A percentile compares a stretch with the other conserved stretches of the same genome.
phyloP scores from a whole-genome alignment of 2,329 filamentous ascomycete species.

The Ophiobolus disseminans region DNA sequence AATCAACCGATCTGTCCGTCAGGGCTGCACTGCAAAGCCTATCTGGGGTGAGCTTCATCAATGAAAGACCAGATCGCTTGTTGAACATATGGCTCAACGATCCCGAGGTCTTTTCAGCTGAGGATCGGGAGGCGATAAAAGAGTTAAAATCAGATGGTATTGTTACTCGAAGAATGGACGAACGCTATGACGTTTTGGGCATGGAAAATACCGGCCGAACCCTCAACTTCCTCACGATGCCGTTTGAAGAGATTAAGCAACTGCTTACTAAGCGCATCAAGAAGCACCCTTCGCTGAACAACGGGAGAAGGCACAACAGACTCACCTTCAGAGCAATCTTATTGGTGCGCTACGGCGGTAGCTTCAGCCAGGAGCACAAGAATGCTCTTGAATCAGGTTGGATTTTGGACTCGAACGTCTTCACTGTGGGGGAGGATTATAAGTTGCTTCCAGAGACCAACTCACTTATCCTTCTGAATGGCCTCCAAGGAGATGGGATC shows the following conservation, averaged over 20 bases:
- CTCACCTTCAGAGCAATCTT: not conserved
- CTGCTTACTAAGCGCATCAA: not conserved
- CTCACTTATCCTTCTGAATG: not conserved
- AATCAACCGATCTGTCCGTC: not conserved
- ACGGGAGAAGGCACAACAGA: not conserved
- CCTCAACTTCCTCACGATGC: not conserved
- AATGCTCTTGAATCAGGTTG: not conserved
- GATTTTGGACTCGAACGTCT: not conserved
- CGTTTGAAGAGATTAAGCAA: not conserved
- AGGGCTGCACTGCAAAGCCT: not conserved
- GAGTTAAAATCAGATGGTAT: not conserved
- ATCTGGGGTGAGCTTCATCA: not conserved
- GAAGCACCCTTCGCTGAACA: too few relatives aligned
- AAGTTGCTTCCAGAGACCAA: not conserved
- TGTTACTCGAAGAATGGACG: not conserved
- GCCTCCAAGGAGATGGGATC: not conserved
- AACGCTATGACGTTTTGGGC: not conserved
- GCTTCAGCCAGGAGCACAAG: not conserved
- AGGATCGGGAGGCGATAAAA: not conserved
- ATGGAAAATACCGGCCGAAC: not conserved
- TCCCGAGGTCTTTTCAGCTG: not conserved
- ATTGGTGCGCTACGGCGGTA: not conserved
- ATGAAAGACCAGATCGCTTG: not conserved
- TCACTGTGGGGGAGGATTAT: not conserved
- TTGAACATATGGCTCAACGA: not conserved